A percentile compares a stretch with the other conserved stretches of the same genome.
phyloP scores from a whole-genome alignment of 192 early-diverging fungal genomes.

The Coemansia umbellata region DNA sequence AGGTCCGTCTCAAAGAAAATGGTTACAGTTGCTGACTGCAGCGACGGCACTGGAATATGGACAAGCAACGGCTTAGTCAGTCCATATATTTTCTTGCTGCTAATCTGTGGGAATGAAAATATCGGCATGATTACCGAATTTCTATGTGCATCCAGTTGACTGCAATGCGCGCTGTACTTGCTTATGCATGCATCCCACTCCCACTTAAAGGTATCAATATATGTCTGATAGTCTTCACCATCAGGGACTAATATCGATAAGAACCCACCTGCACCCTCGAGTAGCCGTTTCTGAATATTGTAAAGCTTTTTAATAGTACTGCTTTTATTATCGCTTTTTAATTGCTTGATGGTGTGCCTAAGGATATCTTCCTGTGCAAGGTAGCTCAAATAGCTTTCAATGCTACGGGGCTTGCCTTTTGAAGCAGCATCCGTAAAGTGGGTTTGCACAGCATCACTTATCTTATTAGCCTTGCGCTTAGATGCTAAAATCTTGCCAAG shows the following conservation, averaged over 20 bases:
- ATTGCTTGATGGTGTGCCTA: conserved; percentile 39
- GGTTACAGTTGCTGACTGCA: conserved; percentile 43
- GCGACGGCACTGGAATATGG: conserved; percentile 45
- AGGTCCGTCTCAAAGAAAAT: conserved; percentile 48
- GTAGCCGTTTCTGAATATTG: conserved; percentile 4
- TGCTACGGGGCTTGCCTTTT: conserved; percentile 39
- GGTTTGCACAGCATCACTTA: conserved; percentile 50
- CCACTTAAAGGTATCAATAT: conserved; percentile 11
- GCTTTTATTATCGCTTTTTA: not conserved
- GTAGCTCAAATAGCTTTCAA: conserved; percentile 59
- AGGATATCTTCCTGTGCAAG: conserved; percentile 68
- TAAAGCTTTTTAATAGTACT: conserved; percentile 7
- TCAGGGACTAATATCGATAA: conserved; percentile 13
- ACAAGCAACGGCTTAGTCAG: conserved; percentile 34
- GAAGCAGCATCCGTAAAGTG: conserved; percentile 13
- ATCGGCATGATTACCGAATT: not conserved
- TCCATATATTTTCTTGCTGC: conserved; percentile 21
- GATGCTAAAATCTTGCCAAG: conserved; percentile 57
- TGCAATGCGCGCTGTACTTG: not conserved
- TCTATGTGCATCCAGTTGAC: not conserved
- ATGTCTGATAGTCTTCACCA: conserved; percentile 5
- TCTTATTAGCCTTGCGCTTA: conserved; percentile 61
- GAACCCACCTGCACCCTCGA: conserved; percentile 11
- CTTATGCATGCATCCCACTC: conserved; percentile 18
- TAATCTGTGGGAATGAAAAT: not conserved